Evolutionary conservation across 768 basidiomycete genomes (phyloP).

Genomic region (Tylopilus subfusipes): DNA sequence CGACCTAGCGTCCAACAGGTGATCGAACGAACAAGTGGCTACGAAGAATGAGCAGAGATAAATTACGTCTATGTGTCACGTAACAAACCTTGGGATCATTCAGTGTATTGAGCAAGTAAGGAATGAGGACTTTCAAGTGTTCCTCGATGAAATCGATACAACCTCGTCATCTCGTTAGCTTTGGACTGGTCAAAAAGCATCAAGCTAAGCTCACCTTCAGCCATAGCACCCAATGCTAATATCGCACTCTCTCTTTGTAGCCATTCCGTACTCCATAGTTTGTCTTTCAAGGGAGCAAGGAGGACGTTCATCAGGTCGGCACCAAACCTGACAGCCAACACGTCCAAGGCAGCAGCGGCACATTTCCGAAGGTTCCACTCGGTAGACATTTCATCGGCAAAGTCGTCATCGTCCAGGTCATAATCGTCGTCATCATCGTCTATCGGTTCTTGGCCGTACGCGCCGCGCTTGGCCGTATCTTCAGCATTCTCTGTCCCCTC

Average conservation of each 20-base stretch:
- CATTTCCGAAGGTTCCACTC: constrained; percentile 99
- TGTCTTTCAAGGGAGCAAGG: constrained; percentile 85
- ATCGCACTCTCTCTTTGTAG: constrained; percentile 93
- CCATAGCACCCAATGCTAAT: constrained; percentile 94
- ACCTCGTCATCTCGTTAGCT: constrained; percentile 45
- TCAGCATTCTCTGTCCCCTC: constrained; percentile 44
- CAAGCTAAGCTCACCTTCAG: constrained; percentile 67
- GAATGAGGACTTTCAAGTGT: constrained; percentile 89
- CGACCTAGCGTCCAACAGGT: constrained; percentile 99
- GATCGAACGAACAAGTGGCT: constrained; percentile 97
- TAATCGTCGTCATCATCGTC: constrained; percentile 88
- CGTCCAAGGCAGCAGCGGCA: constrained; percentile 95
- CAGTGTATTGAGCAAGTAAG: constrained; percentile 87
- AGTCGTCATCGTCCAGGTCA: constrained; percentile 78
- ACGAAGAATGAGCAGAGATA: constrained; percentile 7
- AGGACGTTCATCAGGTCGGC: constrained; percentile 87
- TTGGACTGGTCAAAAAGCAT: background rate
- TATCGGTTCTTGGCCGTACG: constrained; percentile 76
- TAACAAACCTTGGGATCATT: constrained; percentile 81
- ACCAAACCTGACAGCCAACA: constrained; percentile 90
- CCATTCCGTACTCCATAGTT: constrained; percentile 93
- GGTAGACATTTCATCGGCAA: constrained; percentile 94
- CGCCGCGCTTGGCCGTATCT: constrained; percentile 44
- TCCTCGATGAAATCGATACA: constrained; percentile 96
- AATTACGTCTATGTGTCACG: background rate